Evolutionary conservation across 345 rosid species (phyloP).

Genomic region (Salix brachista): DNA sequence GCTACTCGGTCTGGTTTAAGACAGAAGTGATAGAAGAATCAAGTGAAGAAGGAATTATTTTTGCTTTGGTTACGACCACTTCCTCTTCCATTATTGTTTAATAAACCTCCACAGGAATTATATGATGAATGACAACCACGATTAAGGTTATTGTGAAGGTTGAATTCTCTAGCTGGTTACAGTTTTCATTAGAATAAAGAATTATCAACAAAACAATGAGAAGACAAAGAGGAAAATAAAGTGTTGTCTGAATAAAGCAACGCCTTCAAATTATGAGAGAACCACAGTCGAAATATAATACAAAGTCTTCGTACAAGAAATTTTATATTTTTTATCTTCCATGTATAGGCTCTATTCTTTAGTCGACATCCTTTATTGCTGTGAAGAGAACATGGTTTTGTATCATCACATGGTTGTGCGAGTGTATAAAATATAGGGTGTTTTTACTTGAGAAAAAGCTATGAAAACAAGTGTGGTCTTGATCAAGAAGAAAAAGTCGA

Average conservation of each 20-base stretch:
- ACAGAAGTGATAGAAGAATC: too few relatives aligned
- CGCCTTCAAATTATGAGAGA: not conserved
- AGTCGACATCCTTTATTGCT: not conserved
- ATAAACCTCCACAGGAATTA: too few relatives aligned
- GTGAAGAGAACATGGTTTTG: not conserved
- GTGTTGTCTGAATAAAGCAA: not conserved
- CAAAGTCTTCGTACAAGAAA: not conserved
- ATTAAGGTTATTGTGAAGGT: too few relatives aligned
- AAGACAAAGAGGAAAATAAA: not conserved
- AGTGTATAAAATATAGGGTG: not conserved
- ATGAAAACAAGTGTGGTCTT: slow-evolving; percentile 19
- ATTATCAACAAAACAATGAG: not conserved
- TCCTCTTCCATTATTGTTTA: too few relatives aligned
- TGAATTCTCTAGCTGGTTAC: not conserved
- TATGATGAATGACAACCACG: too few relatives aligned
- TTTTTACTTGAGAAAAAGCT: slow-evolving; percentile 13
- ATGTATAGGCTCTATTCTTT: not conserved
- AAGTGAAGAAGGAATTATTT: too few relatives aligned
- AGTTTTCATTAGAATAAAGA: not conserved
- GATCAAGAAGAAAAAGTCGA: slow-evolving; percentile 20
- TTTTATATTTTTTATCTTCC: not conserved
- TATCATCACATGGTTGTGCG: not conserved
- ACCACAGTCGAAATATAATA: not conserved
- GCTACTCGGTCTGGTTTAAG: too few relatives aligned
- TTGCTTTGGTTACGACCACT: too few relatives aligned